Conservation (phyloP, 768 basidiomycete genomes). For the Calocybe gangraenosa region DNA sequence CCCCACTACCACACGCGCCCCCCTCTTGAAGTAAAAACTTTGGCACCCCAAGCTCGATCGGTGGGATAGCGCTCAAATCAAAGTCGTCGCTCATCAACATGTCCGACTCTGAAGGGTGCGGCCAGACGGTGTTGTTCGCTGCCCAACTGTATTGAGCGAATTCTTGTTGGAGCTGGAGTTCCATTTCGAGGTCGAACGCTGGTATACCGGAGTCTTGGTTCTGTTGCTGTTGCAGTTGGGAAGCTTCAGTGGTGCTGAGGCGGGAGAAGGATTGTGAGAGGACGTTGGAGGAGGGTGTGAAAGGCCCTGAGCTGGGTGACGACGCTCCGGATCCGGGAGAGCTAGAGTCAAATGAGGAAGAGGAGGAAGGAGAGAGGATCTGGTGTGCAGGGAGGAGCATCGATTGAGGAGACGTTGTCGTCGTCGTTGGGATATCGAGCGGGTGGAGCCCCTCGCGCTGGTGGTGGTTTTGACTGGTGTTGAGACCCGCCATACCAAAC, state of each 20-base stretch:
- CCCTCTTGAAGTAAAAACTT: slow-evolving; percentile 32
- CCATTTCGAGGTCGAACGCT: slow-evolving; percentile 29
- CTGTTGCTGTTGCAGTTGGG: slow-evolving; percentile 26
- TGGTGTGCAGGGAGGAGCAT: slow-evolving; percentile 38
- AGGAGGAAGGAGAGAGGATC: slow-evolving; percentile 47
- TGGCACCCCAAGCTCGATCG: slow-evolving; percentile 55
- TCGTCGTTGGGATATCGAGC: slow-evolving; percentile 37
- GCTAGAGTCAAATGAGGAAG: slow-evolving; percentile 35
- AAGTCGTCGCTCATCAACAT: slow-evolving; percentile 46
- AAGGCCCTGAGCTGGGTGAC: slow-evolving; percentile 46
- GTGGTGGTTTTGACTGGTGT: slow-evolving; percentile 2
- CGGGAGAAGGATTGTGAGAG: slow-evolving; percentile 24
- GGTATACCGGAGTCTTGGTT: slow-evolving; percentile 16
- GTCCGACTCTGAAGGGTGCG: too few relatives aligned
- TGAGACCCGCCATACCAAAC: slow-evolving; percentile 26
- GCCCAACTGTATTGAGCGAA: slow-evolving; percentile 35
- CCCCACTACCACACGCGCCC: too few relatives aligned
- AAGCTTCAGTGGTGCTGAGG: slow-evolving; percentile 19
- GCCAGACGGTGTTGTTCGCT: slow-evolving; percentile 13
- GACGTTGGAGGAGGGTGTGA: slow-evolving; percentile 39
- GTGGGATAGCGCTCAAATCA: slow-evolving; percentile 60
- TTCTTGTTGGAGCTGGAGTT: slow-evolving; percentile 37
- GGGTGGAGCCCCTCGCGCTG: slow-evolving; percentile 29
- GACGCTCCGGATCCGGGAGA: slow-evolving; percentile 52
- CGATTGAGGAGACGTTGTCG: slow-evolving; percentile 30